phyloP scores from a whole-genome alignment of 305 asterid species.

The Fraxinus floribunda region DNA sequence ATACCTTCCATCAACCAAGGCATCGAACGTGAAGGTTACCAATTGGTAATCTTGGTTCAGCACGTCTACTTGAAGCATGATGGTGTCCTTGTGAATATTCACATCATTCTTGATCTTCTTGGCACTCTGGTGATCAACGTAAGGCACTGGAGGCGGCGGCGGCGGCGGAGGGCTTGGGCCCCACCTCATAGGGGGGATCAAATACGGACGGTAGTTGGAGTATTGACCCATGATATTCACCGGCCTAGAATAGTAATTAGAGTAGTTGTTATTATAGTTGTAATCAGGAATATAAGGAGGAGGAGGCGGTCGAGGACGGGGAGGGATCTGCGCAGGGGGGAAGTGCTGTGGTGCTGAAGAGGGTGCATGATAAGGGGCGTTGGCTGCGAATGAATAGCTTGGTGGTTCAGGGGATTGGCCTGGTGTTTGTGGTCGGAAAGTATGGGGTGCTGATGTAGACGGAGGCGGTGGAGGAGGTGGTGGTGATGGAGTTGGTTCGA shows the following conservation, averaged over 20 bases:
- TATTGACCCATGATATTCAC: slow-evolving; percentile 27
- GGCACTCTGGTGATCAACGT: slow-evolving; percentile 78
- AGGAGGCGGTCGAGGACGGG: slow-evolving; percentile 35
- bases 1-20: slow-evolving; percentile 87
- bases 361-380: slow-evolving; percentile 35
- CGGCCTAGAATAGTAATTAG: slow-evolving; percentile 38
- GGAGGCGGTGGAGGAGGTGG: slow-evolving; percentile 22
- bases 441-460: slow-evolving; percentile 31
- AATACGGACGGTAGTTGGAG: slow-evolving; percentile 43
- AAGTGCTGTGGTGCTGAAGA: slow-evolving; percentile 26
- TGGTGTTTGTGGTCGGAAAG: slow-evolving; percentile 19
- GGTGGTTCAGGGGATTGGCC: slow-evolving; percentile 29
- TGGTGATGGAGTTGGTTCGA: slow-evolving; percentile 24
- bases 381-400: slow-evolving; percentile 50
- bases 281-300: slow-evolving; percentile 20
- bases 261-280: slow-evolving; percentile 37
- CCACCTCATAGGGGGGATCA: slow-evolving; percentile 32
- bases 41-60: slow-evolving; percentile 49
- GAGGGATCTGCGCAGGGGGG: slow-evolving; percentile 26
- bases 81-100: slow-evolving; percentile 77
- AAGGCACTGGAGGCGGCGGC: slow-evolving; percentile 53
- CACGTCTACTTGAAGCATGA: slow-evolving; percentile 61
- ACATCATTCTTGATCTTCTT: slow-evolving; percentile 88
- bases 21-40: slow-evolving; percentile 84
- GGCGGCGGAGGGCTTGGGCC: slow-evolving; percentile 35